Evolutionary conservation across 2,329 filamentous ascomycete species (phyloP), one percentile per base, ranked within the genome.

Genomic region (Xylariales sp.): DNA sequence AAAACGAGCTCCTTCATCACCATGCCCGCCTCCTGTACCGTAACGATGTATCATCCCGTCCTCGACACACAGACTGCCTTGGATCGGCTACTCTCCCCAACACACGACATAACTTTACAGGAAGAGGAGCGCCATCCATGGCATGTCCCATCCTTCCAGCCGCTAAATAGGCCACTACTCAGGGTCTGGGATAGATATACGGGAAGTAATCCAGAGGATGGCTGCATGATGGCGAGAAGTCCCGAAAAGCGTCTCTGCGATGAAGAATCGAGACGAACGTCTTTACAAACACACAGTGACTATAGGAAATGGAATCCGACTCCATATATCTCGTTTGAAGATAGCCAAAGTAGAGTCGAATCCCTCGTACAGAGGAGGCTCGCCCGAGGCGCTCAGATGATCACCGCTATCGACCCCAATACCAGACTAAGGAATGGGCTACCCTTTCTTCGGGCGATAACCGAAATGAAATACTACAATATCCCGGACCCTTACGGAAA

Each of bases 301-400:
- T 23, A 32, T 7, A 2, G 3, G 3, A 16, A 34, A 3, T 48
- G 39, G 55, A 36, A 2, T 18, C 55, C 55, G 16, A 58, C 18
- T 12, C 58, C 58, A 10, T 62, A 43, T n/a, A 62, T 62, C 48
- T 52, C 58, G 3, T 62, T 60, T 30, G 50, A 45, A 3, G 23
- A 3, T 10, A 39, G 30, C 28, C 1, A 12, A 10, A n/a, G 16
- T 8, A 50, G n/a, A 39, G 39, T 12, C 10, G 9, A 41, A 41
- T 12, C 8, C 14, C 39, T 41, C 14, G 39, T 41, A 12, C 10
- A n/a, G 5, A 48, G 3, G 28, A 23, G 18, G 12, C 5, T 12
- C 9, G 3, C 1, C 16, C 30, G 56, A 36, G 16, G 14, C 16
- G 14, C 30, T 23, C 30, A 48, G 12, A 36, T 28, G 16, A 28